Percentiles rank a stretch among this genome's conserved stretches.
Evolutionary conservation across 73 alveolate species (phyloP).

Genomic region (Paramecium pentaurelia): DNA sequence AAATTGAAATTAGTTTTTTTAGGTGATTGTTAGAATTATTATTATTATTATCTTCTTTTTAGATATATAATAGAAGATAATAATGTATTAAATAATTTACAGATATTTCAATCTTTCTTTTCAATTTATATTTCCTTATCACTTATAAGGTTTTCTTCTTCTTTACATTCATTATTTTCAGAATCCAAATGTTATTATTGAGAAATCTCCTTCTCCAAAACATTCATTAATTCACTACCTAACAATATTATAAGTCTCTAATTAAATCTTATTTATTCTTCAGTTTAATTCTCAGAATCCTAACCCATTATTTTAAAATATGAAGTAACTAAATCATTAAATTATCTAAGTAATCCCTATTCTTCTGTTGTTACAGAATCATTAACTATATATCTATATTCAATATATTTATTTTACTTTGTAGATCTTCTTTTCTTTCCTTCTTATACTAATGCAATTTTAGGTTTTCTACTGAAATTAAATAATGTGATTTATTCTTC

Average conservation of each 20-base stretch:
- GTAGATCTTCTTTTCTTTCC: background rate
- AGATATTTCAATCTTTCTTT: background rate
- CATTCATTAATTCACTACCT: background rate
- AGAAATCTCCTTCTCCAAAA: constrained; percentile 8
- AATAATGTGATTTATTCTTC: background rate
- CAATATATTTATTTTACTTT: background rate
- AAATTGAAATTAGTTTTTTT: background rate
- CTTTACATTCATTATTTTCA: background rate
- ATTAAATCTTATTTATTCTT: background rate
- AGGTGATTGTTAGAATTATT: background rate
- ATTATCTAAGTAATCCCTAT: background rate
- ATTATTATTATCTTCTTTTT: background rate
- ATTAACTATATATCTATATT: background rate
- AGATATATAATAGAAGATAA: background rate
- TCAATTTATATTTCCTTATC: background rate
- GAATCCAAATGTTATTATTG: background rate
- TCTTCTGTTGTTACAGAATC: background rate
- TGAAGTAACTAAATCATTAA: background rate
- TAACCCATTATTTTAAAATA: background rate
- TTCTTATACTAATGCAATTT: background rate
- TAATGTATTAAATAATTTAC: background rate
- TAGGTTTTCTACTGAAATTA: constrained; percentile 33
- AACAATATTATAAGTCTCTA: background rate
- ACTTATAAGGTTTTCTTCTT: background rate
- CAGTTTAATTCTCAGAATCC: background rate